Evolutionary conservation across 768 basidiomycete genomes (phyloP).

Genomic region (Calocybe cyanea): DNA sequence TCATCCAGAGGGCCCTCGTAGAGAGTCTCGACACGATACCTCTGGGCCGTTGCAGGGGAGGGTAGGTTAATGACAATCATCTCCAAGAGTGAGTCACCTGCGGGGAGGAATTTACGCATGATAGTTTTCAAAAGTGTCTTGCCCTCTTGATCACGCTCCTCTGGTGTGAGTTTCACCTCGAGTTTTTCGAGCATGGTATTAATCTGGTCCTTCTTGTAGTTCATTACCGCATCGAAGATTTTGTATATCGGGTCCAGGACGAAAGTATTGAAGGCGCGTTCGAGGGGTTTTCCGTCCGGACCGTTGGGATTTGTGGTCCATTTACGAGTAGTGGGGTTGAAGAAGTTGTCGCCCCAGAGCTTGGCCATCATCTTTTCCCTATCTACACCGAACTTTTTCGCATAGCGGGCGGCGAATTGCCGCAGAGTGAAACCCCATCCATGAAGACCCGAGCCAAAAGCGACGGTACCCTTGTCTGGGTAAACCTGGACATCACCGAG

Average conservation of each 20-base stretch:
- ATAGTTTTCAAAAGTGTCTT: conserved; percentile 95
- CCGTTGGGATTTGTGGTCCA: conserved; percentile 81
- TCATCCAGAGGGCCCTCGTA: conserved; percentile 99
- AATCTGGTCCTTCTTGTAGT: conserved; percentile 94
- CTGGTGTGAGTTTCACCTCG: conserved; percentile 81
- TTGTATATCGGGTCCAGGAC: conserved; percentile 99
- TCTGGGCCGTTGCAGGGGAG: conserved; percentile 94
- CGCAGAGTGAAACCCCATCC: conserved; percentile 99
- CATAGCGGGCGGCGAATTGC: conserved; percentile 91
- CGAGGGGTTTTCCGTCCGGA: conserved; percentile 85
- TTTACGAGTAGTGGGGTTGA: conserved; percentile 95
- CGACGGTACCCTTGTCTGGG: conserved; percentile 97
- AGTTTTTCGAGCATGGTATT: conserved; percentile 90
- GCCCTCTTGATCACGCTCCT: conserved; percentile 92
- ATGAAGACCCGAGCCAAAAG: conserved; percentile 98
- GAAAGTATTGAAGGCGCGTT: conserved; percentile 98
- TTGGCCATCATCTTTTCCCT: conserved; percentile 97
- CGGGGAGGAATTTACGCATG: conserved; percentile 99
- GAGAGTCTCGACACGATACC: conserved; percentile 98
- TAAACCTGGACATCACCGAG: conserved; percentile 99
- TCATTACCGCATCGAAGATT: conserved; percentile 98
- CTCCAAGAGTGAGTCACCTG: conserved; percentile 96
- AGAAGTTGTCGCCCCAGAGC: conserved; percentile 99
- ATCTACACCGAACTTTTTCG: conserved; percentile 98
- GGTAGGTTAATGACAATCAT: conserved; percentile 99